These are phyloP conservation scores for Flaveria bidentis DNA, from an alignment of 129 eudicot genomes.

Conservation along the genomic window DNA sequence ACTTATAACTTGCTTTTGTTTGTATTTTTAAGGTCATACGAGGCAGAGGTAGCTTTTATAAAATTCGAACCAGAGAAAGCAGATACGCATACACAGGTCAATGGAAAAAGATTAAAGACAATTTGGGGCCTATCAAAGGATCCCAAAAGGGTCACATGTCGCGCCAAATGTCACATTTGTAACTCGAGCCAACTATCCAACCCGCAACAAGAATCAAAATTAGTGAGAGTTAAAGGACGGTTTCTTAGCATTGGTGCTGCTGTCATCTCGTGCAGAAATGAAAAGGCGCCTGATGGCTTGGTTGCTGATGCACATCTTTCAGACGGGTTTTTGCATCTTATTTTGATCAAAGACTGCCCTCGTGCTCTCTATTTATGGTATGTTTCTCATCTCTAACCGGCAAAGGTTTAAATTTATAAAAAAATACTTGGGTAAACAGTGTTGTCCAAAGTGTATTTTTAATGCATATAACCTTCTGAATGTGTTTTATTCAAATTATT, in stretches of 20 bases:
- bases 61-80: conserved; percentile 52
- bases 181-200: conserved; percentile 29
- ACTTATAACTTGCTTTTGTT: not conserved
- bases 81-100: not conserved
- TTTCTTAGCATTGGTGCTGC: conserved; percentile 86
- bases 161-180: conserved; percentile 64
- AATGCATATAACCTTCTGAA: not conserved
- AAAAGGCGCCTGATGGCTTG: conserved; percentile 85
- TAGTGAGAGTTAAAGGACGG: conserved; percentile 57
- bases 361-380: conserved; percentile 76
- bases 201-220: conserved; percentile 39
- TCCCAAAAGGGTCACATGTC: conserved; percentile 45
- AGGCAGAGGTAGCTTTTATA: conserved; percentile 72
- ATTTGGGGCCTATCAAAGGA: conserved; percentile 40
- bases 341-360: conserved; percentile 75
- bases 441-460: not conserved
- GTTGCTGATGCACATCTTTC: conserved; percentile 92
- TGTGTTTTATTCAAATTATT: not conserved
- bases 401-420: not conserved
- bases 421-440: not conserved
- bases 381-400: not conserved
- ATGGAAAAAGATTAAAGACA: conserved; percentile 20
- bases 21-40: conserved; percentile 61
- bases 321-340: conserved; percentile 76
- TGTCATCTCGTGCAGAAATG: conserved; percentile 86